Evolutionary conservation across 2,329 filamentous ascomycete species (phyloP).

Genomic region (Exophiala sp.): DNA sequence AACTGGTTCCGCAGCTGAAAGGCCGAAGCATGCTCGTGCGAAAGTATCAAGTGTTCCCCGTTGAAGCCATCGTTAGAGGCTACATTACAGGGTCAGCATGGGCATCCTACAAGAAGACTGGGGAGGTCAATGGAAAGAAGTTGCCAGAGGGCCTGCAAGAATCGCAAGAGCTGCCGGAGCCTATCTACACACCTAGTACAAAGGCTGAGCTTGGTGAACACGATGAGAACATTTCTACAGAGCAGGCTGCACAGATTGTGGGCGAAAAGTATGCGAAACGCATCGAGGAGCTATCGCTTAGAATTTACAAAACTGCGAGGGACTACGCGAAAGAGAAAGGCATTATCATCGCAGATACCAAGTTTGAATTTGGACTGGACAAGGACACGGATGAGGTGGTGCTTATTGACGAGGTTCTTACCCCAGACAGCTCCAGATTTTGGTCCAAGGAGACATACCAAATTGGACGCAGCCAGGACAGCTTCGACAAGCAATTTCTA

Average conservation of each 20-base stretch:
- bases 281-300: conserved; percentile 60
- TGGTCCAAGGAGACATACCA: conserved; percentile 72
- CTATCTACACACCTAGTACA: conserved; percentile 75
- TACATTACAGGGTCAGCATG: conserved; percentile 84
- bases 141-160: conserved; percentile 63
- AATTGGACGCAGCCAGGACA: conserved; percentile 67
- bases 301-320: conserved; percentile 58
- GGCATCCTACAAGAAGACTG: conserved; percentile 65
- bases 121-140: conserved; percentile 73
- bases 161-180: conserved; percentile 61
- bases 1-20: conserved; percentile 31
- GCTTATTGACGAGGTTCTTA: conserved; percentile 78
- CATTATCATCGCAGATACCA: conserved; percentile 72
- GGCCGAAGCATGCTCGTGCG: conserved; percentile 71
- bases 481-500: conserved; percentile 83
- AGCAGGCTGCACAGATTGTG: conserved; percentile 56
- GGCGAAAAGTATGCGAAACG: conserved; percentile 58
- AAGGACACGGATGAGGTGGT: conserved; percentile 61
- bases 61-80: conserved; percentile 81
- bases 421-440: conserved; percentile 77
- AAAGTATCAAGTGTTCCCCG: conserved; percentile 65
- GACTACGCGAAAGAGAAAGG: conserved; percentile 60
- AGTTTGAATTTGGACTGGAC: conserved; percentile 70
- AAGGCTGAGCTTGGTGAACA: conserved; percentile 75
- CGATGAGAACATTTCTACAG: conserved; percentile 78